Conservation (phyloP, 163 green algal genomes). For the Scenedesmus sp. region DNA sequence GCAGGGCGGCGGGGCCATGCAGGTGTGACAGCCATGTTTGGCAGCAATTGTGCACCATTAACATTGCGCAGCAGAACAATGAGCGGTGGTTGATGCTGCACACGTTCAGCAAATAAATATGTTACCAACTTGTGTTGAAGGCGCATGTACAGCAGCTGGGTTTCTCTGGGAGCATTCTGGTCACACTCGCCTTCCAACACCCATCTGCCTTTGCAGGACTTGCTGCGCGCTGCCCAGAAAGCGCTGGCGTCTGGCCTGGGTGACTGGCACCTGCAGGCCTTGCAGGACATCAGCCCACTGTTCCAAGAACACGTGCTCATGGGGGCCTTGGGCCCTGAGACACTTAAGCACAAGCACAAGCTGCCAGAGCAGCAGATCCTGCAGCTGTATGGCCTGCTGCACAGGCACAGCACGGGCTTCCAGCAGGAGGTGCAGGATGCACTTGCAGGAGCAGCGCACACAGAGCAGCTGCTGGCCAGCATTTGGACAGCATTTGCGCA, state of each 20-base stretch:
- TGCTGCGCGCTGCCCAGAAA: constrained; percentile 43
- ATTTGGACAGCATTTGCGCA: constrained; percentile 48
- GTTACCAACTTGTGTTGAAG: no score
- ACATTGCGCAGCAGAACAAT: neutral
- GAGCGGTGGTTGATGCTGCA: neutral
- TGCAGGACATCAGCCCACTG: constrained; percentile 37
- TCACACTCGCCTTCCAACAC: neutral
- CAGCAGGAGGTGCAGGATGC: constrained; percentile 29
- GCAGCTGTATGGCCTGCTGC: constrained; percentile 47
- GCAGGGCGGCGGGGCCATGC: neutral
- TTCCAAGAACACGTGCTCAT: constrained; percentile 45
- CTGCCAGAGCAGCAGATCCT: constrained; percentile 42
- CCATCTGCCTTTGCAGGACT: constrained; percentile 18
- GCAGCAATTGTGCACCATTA: neutral
- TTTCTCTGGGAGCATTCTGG: neutral
- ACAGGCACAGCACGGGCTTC: constrained; percentile 44
- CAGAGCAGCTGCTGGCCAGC: constrained; percentile 42
- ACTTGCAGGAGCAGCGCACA: constrained; percentile 20
- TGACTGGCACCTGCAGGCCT: constrained; percentile 50
- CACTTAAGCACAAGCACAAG: constrained; percentile 34
- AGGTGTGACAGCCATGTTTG: neutral
- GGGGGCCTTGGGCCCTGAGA: constrained; percentile 47
- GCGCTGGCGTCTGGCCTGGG: constrained; percentile 42
- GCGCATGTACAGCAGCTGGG: neutral
- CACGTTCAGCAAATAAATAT: neutral